Conservation (phyloP, 345 rosid genomes). For the Psidium friedrichsthalianum region DNA sequence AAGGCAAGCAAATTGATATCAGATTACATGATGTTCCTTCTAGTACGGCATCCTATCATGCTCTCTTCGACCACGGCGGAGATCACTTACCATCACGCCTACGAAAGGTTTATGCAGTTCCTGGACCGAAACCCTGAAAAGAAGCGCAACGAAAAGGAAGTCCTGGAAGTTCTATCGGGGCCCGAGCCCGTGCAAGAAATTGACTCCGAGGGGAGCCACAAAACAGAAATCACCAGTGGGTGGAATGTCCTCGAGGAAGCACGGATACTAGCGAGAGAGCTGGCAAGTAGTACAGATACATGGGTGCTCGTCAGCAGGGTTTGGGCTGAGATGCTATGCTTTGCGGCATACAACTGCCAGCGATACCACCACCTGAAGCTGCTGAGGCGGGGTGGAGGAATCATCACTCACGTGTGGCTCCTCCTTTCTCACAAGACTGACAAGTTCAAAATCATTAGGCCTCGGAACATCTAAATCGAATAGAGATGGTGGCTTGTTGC, state of each 20-base stretch:
- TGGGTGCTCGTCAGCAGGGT: not conserved
- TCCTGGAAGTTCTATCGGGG: not conserved
- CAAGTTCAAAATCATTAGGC: not conserved
- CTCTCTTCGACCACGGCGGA: not conserved
- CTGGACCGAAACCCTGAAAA: not conserved
- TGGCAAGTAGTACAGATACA: not conserved
- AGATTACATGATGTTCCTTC: slow-evolving; percentile 9
- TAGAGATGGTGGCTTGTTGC: not conserved
- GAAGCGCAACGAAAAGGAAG: too few species aligned
- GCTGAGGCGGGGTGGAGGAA: not conserved
- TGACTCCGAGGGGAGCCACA: not conserved
- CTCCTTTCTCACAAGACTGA: not conserved
- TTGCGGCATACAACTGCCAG: not conserved
- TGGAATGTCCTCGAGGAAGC: not conserved
- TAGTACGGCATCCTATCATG: not conserved
- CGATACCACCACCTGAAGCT: not conserved
- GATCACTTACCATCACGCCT: not conserved
- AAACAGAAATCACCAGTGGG: not conserved
- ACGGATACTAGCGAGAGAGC: not conserved
- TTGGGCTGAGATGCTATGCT: not conserved
- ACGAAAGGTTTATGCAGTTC: not conserved
- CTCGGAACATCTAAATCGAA: not conserved
- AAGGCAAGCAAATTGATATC: not conserved
- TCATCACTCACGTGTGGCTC: not conserved
- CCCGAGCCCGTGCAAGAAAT: fast-evolving